Conservation (phyloP, 1,284 basidiomycete genomes). For the Pseudozyma pruni region DNA sequence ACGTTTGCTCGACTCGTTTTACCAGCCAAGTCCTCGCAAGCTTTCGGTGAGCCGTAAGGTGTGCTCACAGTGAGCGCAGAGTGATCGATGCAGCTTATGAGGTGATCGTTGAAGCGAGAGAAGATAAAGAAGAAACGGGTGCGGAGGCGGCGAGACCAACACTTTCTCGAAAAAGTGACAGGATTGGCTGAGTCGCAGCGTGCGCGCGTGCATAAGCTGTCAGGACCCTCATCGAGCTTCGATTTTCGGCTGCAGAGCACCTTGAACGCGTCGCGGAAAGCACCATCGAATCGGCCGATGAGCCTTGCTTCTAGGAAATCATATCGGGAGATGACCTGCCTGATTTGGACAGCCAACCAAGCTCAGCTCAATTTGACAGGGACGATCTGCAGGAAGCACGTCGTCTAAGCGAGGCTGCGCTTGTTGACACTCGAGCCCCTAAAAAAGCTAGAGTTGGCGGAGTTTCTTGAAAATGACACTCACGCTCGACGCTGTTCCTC, state of each 20-base stretch:
- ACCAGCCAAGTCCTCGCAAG: too few species aligned
- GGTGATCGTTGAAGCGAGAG: too few species aligned
- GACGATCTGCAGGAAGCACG: neutral
- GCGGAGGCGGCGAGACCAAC: constrained; percentile 43
- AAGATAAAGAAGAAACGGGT: neutral
- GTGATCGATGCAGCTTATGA: too few species aligned
- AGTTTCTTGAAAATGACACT: constrained; percentile 9
- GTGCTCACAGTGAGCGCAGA: too few species aligned
- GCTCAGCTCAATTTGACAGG: neutral
- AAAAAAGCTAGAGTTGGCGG: constrained; percentile 19
- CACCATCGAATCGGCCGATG: too few species aligned
- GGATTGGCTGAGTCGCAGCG: constrained; percentile 12
- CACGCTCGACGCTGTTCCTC: constrained; percentile 1
- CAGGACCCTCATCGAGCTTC: constrained; percentile 10
- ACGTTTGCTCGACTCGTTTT: too few species aligned
- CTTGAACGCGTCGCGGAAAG: constrained; percentile 30
- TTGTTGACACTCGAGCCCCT: constrained; percentile 26
- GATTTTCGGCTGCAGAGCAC: neutral
- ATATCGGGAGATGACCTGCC: constrained; percentile 11
- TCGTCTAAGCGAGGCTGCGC: constrained; percentile 27
- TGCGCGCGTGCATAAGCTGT: neutral
- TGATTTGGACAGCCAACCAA: constrained; percentile 15
- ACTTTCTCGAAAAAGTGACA: constrained; percentile 16
- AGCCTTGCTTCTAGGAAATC: too few species aligned
- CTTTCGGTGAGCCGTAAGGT: too few species aligned